Percentiles rank a stretch among this genome's conserved stretches.
These are phyloP conservation scores for Lipomyces yamanashiensis DNA, from an alignment of 805 yeast genomes.

Conservation along the genomic window DNA sequence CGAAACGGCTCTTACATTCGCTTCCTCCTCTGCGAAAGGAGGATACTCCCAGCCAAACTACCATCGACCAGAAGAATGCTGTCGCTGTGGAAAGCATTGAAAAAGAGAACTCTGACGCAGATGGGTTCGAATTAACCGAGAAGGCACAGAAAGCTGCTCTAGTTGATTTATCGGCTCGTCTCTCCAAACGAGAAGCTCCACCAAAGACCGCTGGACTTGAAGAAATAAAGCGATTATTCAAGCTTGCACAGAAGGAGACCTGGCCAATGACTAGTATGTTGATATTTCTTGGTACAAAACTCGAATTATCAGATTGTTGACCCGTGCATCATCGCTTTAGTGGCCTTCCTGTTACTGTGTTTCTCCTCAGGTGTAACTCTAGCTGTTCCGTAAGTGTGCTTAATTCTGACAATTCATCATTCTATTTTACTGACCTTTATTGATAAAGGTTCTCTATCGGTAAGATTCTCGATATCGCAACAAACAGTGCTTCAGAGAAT, in stretches of 20 bases:
- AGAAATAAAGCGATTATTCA: conserved; percentile 56
- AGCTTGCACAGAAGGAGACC: conserved; percentile 62
- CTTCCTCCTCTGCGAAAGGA: conserved; percentile 2
- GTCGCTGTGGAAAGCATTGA: neutral
- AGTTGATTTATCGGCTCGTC: conserved; percentile 35
- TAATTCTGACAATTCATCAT: neutral
- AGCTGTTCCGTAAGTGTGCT: conserved; percentile 66
- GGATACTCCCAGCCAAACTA: neutral
- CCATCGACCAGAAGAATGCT: neutral
- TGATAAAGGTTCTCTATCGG: conserved; percentile 59
- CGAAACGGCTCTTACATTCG: neutral
- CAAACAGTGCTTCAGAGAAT: conserved; percentile 44
- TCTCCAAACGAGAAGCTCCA: conserved; percentile 34
- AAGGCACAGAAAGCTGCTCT: conserved; percentile 37
- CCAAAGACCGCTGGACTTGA: conserved; percentile 35
- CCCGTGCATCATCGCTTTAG: conserved; percentile 8
- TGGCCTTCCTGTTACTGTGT: conserved; percentile 68
- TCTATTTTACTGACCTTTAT: neutral
- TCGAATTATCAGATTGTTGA: neutral
- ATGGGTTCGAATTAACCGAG: conserved; percentile 27
- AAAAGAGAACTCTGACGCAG: neutral
- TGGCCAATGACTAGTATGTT: conserved; percentile 50
- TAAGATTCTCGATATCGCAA: conserved; percentile 76
- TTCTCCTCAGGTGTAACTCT: conserved; percentile 79
- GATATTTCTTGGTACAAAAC: neutral